Evolutionary conservation across 768 basidiomycete genomes (phyloP), one percentile per base, ranked within the genome.

Genomic region (Phlebiopsis flavidoalba): DNA sequence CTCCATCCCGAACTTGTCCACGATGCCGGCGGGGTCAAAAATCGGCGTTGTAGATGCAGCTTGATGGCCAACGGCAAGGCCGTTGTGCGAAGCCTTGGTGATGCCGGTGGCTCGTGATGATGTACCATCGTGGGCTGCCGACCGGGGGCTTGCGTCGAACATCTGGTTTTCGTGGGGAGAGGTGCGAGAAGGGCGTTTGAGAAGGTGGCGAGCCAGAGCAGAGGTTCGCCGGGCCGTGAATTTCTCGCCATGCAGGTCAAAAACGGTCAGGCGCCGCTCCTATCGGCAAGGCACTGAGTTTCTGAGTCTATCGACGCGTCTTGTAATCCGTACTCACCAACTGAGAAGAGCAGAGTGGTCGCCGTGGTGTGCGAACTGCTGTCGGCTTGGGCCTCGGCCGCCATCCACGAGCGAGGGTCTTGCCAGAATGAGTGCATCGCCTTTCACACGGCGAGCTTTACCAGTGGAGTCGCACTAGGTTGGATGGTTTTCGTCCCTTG

Each of bases 1-100:
- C 71, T 91, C 89, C 35, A 74, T 70, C 7, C 82, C 86, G 49
- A 83, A 47, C 71, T 90, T 91, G 71, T 90, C 88, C 31, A 67
- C 74, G 67, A n/a, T 85, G 86, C n/a, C 5, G 85, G 81, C 1
- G 36, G 60, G 5, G 69, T 46, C 40, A 47, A 87, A 70, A 26
- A 82, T 51, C 62, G n/a, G 73, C 76, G 4, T 67, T 61, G 68
- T 87, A 88, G 0, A 89, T 0, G 0, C n/a, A 77, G 77, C 63
- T 79, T 80, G 35, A 86, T 64, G 3, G 72, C 68, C 33, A 80
- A 49, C 0, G 88, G 87, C 0, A 88, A n/a, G 72, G 3, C 68
- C 63, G 0, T 69, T 63, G 61, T 80, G 80, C 5, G 83, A 78
- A 8, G 70, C 57, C 5, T 70, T 75, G 0, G 80, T 84, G 17